A percentile compares a stretch with the other conserved stretches of the same genome.
These are phyloP conservation scores for Botrytis galanthina DNA, from an alignment of 2,329 filamentous ascomycete genomes.

Conservation along the genomic window DNA sequence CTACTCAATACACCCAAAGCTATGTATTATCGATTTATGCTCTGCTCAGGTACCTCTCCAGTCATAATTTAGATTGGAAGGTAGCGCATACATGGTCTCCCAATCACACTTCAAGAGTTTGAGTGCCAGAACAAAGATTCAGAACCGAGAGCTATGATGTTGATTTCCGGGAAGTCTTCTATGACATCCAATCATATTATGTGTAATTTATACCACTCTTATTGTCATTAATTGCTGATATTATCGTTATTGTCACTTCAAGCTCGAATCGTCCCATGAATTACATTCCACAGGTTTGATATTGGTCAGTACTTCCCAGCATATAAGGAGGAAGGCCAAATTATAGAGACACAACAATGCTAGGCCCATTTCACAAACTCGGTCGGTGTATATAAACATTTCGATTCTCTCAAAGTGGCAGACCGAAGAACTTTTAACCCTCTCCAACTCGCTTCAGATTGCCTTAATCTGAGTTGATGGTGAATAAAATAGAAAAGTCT, in stretches of 20 bases:
- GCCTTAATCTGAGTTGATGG: background rate
- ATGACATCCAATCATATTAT: background rate
- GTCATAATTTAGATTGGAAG: background rate
- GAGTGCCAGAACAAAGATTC: background rate
- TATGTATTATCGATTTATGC: background rate
- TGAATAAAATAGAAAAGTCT: background rate
- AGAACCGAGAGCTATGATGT: background rate
- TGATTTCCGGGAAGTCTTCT: background rate
- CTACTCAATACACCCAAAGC: background rate
- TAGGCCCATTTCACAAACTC: background rate
- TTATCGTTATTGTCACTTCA: background rate
- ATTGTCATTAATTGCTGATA: background rate
- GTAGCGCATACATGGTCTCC: background rate
- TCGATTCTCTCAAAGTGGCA: background rate
- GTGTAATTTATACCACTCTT: background rate
- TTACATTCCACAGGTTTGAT: background rate
- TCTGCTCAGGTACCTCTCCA: background rate
- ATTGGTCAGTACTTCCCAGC: background rate
- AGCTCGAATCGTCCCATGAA: background rate
- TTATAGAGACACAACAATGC: fast-evolving
- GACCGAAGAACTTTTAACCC: background rate
- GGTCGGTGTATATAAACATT: background rate
- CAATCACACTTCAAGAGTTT: background rate
- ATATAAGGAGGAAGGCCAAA: background rate
- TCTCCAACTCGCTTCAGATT: background rate